Percentiles rank a stretch among this genome's conserved stretches.
phyloP scores from a whole-genome alignment of 2,329 filamentous ascomycete species.

The Fusarium tuaranense region DNA sequence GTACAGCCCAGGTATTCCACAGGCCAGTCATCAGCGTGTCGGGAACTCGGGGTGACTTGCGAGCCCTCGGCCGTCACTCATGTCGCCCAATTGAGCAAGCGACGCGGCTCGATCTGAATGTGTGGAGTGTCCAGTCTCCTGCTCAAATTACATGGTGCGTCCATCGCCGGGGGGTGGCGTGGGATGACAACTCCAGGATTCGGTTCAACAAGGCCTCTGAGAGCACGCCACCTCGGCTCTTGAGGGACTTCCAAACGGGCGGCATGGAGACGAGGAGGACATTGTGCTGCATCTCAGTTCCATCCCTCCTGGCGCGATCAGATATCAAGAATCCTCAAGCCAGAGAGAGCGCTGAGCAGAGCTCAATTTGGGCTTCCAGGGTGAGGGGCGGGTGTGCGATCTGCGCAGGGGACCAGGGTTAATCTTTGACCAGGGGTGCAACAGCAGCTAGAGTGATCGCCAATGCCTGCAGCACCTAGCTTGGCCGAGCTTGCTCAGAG shows the following conservation, averaged over 20 bases:
- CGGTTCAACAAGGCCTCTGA: conserved; percentile 42
- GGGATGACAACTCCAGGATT: conserved; percentile 37
- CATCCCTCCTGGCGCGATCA: conserved; percentile 12
- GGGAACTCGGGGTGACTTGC: conserved; percentile 34
- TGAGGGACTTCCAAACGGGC: conserved; percentile 35
- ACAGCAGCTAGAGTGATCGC: conserved; percentile 37
- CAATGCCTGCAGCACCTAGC: conserved; percentile 39
- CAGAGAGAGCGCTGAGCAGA: conserved; percentile 3
- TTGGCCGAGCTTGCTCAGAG: conserved; percentile 19
- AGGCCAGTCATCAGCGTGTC: conserved; percentile 7
- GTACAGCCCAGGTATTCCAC: conserved; percentile 36
- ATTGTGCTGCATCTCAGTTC: conserved; percentile 37
- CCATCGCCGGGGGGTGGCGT: conserved; percentile 31
- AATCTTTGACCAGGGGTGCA: conserved; percentile 35
- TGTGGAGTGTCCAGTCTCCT: conserved; percentile 27
- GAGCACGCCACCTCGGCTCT: conserved; percentile 45
- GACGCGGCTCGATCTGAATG: conserved; percentile 38
- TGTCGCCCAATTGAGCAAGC: conserved; percentile 32
- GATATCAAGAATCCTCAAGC: not conserved
- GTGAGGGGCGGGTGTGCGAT: conserved; percentile 41
- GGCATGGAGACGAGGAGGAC: conserved; percentile 22
- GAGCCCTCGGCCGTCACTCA: conserved; percentile 18
- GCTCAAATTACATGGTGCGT: conserved; percentile 32
- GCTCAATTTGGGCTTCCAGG: conserved; percentile 11
- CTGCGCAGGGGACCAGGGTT: conserved; percentile 44